phyloP scores from a whole-genome alignment of 805 yeast species.

The Wickerhamia fluorescens region DNA sequence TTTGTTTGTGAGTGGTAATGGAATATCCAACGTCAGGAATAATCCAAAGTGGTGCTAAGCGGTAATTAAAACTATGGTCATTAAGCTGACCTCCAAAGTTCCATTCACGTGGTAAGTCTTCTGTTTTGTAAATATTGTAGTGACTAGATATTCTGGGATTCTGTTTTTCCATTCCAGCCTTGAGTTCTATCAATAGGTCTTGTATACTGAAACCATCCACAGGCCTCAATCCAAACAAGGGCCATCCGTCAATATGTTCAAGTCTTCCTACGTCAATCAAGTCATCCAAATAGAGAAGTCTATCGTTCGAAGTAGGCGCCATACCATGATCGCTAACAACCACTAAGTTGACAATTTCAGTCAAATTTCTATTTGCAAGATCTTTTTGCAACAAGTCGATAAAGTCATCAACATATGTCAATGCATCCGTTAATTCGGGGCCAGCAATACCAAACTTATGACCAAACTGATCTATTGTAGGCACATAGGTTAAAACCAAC shows the following conservation, averaged over 20 bases:
- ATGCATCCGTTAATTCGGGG: conserved; percentile 43
- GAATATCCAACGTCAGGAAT: conserved; percentile 80
- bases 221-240: conserved; percentile 74
- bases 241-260: conserved; percentile 76
- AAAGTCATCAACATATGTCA: conserved; percentile 60
- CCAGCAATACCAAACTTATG: conserved; percentile 69
- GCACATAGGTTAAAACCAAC: conserved; percentile 69
- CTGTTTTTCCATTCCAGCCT: conserved; percentile 17
- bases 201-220: conserved; percentile 28
- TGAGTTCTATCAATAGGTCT: conserved; percentile 41
- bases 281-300: conserved; percentile 70
- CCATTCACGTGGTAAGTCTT: conserved; percentile 49
- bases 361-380: conserved; percentile 47
- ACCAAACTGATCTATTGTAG: conserved; percentile 74
- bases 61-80: conserved; percentile 39
- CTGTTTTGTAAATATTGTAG: conserved; percentile 45
- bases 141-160: conserved; percentile 12
- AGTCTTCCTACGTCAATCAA: conserved; percentile 47
- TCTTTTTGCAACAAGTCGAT: conserved; percentile 44
- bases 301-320: conserved; percentile 74
- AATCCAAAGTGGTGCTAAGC: conserved; percentile 83
- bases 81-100: conserved; percentile 41
- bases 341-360: conserved; percentile 62
- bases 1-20: conserved; percentile 52
- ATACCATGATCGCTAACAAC: conserved; percentile 90